These are phyloP conservation scores for Sporodiniella umbellata DNA, from an alignment of 371 early-diverging fungal species.

Conservation along the genomic window DNA sequence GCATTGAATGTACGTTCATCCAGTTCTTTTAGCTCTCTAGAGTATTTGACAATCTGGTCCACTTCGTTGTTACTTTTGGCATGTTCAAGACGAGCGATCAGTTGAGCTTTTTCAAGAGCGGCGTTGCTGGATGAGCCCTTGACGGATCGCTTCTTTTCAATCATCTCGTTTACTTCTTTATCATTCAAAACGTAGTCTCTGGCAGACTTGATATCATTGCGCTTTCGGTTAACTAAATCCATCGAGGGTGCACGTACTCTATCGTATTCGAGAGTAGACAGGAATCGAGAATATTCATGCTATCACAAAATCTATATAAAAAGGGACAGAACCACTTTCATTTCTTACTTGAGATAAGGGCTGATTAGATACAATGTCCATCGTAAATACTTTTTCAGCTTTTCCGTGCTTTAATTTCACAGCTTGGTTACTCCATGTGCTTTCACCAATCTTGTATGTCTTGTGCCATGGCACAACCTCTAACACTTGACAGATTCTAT, in stretches of 20 bases:
- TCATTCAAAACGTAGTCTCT: conserved; percentile 65
- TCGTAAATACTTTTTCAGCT: conserved; percentile 62
- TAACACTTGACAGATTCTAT: conserved; percentile 63
- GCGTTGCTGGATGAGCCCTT: conserved; percentile 43
- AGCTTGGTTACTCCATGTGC: conserved; percentile 56
- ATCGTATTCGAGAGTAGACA: conserved; percentile 50
- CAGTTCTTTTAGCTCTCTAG: conserved; percentile 28
- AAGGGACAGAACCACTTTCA: too few species aligned
- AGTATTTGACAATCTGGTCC: conserved; percentile 23
- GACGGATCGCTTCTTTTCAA: conserved; percentile 54
- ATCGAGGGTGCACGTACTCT: conserved; percentile 43
- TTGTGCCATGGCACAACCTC: conserved; percentile 60
- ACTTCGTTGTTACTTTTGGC: conserved; percentile 32
- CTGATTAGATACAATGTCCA: conserved; percentile 74
- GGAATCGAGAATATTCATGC: conserved; percentile 61
- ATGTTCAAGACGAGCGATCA: conserved; percentile 36
- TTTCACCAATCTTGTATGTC: conserved; percentile 57
- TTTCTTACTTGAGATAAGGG: conserved; percentile 49
- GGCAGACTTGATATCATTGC: conserved; percentile 55
- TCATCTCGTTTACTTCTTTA: conserved; percentile 60
- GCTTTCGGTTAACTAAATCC: conserved; percentile 54
- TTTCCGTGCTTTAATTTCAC: conserved; percentile 66
- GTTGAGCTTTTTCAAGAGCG: conserved; percentile 53
- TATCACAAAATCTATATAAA: conserved; percentile 24
- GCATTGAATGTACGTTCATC: conserved; percentile 27